These are phyloP conservation scores for Penicillium desertorum DNA, from an alignment of 495 filamentous ascomycete genomes.

Conservation along the genomic window DNA sequence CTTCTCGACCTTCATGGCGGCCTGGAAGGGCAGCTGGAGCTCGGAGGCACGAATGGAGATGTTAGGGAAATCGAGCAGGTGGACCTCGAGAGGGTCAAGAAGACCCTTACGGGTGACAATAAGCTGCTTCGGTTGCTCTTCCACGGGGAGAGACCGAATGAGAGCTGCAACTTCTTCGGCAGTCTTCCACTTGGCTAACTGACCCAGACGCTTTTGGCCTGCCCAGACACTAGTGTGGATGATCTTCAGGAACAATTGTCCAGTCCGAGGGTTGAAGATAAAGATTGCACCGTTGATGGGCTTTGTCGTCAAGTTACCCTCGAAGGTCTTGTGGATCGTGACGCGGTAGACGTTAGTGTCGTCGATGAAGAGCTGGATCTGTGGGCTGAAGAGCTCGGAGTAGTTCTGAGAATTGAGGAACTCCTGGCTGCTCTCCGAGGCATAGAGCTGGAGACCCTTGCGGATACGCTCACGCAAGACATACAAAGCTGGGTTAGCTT, in stretches of 20 bases:
- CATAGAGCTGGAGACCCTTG: constrained; percentile 97
- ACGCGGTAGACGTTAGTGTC: constrained; percentile 99
- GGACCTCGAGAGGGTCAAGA: constrained; percentile 95
- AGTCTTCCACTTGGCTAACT: constrained; percentile 99
- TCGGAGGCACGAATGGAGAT: constrained; percentile 99
- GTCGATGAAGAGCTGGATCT: constrained; percentile 98
- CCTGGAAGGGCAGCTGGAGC: constrained; percentile 97
- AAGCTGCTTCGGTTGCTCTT: constrained; percentile 98
- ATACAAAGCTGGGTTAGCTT: constrained; percentile 96
- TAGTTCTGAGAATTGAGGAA: constrained; percentile 99
- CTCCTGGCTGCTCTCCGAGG: constrained; percentile 98
- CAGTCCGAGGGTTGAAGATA: constrained; percentile 98
- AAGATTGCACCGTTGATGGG: constrained; percentile 99
- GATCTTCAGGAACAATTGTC: constrained; percentile 98
- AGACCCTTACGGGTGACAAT: constrained; percentile 98
- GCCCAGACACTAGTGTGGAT: constrained; percentile 99
- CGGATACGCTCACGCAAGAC: constrained; percentile 96
- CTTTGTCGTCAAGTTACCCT: constrained; percentile 98
- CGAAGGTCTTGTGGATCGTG: constrained; percentile 99
- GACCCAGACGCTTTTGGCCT: constrained; percentile 97
- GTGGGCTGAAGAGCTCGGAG: constrained; percentile 98
- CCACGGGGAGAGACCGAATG: constrained; percentile 93
- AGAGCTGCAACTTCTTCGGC: constrained; percentile 99
- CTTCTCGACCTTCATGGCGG: constrained; percentile 99
- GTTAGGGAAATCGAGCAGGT: constrained; percentile 97